Evolutionary conservation across 805 yeast species (phyloP).

Genomic region (Yueomyces sinensis): DNA sequence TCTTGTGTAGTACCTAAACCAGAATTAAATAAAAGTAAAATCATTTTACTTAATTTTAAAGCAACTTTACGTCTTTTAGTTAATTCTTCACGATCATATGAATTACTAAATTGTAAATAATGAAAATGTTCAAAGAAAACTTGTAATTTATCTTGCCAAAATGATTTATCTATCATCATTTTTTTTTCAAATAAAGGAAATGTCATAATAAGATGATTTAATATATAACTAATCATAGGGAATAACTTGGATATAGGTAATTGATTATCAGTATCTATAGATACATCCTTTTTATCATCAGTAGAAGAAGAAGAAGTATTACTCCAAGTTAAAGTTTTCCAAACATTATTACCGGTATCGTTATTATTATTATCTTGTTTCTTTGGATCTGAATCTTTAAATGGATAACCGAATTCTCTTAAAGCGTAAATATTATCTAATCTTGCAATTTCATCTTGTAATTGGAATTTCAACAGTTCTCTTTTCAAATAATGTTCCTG

Average conservation of each 20-base stretch:
- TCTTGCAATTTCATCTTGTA: conserved; percentile 46
- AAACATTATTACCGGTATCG: not conserved
- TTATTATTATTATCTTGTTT: not conserved
- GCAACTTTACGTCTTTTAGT: conserved; percentile 56
- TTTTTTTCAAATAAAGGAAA: conserved; percentile 59
- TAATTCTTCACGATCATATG: conserved; percentile 64
- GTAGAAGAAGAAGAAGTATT: not conserved
- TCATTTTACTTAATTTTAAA: conserved; percentile 44
- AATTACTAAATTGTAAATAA: conserved; percentile 52
- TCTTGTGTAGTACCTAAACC: conserved; percentile 55
- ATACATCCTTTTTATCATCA: not conserved
- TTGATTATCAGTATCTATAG: conserved; percentile 2
- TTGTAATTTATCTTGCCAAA: conserved; percentile 75
- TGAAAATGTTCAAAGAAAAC: conserved; percentile 72
- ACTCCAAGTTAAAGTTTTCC: not conserved
- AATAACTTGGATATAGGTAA: conserved; percentile 25
- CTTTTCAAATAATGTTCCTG: conserved; percentile 86
- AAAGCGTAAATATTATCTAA: conserved; percentile 52
- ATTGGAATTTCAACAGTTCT: conserved; percentile 51
- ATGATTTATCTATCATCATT: conserved; percentile 35
- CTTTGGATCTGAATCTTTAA: conserved; percentile 35
- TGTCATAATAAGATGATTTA: conserved; percentile 45
- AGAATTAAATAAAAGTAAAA: conserved; percentile 61
- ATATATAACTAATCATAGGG: conserved; percentile 59
- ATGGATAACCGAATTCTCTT: conserved; percentile 68